Conservation (phyloP, 2,329 filamentous ascomycete species). For the Colletotrichum incanum region DNA sequence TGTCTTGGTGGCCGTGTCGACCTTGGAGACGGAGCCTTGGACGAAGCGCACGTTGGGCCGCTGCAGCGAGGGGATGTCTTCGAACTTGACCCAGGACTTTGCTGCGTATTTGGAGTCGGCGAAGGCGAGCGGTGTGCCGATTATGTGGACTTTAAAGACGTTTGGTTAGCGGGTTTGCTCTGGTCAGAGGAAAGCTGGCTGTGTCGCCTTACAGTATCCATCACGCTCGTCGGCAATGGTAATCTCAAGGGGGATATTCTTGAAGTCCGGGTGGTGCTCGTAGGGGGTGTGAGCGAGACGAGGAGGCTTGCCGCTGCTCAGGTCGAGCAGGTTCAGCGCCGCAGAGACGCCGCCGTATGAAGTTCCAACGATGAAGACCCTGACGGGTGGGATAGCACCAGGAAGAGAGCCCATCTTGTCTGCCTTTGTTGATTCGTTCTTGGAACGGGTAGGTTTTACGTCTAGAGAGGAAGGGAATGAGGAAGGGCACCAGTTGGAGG, state of each 20-base stretch:
- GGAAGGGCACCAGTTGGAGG: slow-evolving; percentile 11
- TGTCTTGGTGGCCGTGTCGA: slow-evolving; percentile 73
- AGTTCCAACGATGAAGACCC: slow-evolving; percentile 78
- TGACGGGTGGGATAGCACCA: slow-evolving; percentile 57
- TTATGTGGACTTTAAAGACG: slow-evolving; percentile 74
- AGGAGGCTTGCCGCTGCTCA: slow-evolving; percentile 70
- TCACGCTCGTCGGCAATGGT: slow-evolving; percentile 86
- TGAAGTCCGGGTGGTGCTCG: slow-evolving; percentile 57
- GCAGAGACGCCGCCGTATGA: slow-evolving; percentile 81
- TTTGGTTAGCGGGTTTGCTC: slow-evolving; percentile 15
- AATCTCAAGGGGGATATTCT: slow-evolving; percentile 74
- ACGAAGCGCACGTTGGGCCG: slow-evolving; percentile 74
- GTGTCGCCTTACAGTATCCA: slow-evolving; percentile 78
- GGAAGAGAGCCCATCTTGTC: slow-evolving; percentile 44
- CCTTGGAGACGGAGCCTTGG: slow-evolving; percentile 74
- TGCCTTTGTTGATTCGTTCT: neutral
- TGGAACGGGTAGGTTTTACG: neutral
- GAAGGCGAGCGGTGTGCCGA: slow-evolving; percentile 82
- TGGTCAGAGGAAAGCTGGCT: slow-evolving; percentile 14
- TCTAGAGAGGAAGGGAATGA: neutral
- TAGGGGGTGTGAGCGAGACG: slow-evolving; percentile 60
- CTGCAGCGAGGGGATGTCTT: slow-evolving; percentile 77
- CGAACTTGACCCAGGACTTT: slow-evolving; percentile 80
- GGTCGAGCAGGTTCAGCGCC: slow-evolving; percentile 77
- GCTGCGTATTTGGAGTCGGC: slow-evolving; percentile 74